Percentiles rank a stretch among this genome's conserved stretches.
Conservation (phyloP, 495 filamentous ascomycete species). For the Lindgomyces ingoldianus region DNA sequence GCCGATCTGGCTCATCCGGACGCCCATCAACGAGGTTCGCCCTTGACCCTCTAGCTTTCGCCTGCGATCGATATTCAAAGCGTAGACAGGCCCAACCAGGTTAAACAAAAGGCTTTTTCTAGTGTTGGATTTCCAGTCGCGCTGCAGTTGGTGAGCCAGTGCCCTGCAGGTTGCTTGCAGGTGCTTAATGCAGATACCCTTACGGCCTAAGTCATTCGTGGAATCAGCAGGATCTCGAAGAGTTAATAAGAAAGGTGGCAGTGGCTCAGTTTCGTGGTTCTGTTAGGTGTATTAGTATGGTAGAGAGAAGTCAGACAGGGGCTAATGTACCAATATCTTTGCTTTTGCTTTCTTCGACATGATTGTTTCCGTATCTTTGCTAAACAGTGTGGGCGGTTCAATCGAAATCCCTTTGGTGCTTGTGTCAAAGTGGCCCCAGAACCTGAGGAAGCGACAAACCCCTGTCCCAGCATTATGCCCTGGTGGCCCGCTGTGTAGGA, state of each 20-base stretch:
- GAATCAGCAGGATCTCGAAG: slow-evolving; percentile 63
- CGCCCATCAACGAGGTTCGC: not conserved
- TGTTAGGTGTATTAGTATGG: slow-evolving; percentile 5
- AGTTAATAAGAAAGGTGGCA: slow-evolving; percentile 50
- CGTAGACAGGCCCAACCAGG: slow-evolving; percentile 2
- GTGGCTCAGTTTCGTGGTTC: slow-evolving; percentile 2
- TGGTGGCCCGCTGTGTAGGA: slow-evolving; percentile 44
- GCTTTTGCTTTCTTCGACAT: slow-evolving; percentile 3
- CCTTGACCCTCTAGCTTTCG: slow-evolving; percentile 2
- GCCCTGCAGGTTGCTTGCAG: slow-evolving; percentile 44
- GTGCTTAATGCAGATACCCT: slow-evolving; percentile 48
- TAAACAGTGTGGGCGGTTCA: slow-evolving; percentile 53
- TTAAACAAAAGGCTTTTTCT: not conserved
- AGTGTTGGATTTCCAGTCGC: slow-evolving; percentile 14
- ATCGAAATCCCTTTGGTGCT: slow-evolving; percentile 52
- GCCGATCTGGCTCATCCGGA: not conserved
- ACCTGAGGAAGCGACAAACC: slow-evolving; percentile 47
- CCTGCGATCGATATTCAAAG: not conserved
- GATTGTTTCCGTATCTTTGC: slow-evolving; percentile 28
- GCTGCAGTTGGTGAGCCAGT: not conserved
- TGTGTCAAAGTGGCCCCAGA: slow-evolving; percentile 53
- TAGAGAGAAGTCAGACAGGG: not conserved
- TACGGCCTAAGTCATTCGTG: slow-evolving; percentile 57
- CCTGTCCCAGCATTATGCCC: slow-evolving; percentile 13
- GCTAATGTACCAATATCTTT: slow-evolving; percentile 14